A percentile compares a stretch with the other conserved stretches of the same genome.
Evolutionary conservation across 177 flowering plant genomes (phyloP).

Genomic region (Viscum album): DNA sequence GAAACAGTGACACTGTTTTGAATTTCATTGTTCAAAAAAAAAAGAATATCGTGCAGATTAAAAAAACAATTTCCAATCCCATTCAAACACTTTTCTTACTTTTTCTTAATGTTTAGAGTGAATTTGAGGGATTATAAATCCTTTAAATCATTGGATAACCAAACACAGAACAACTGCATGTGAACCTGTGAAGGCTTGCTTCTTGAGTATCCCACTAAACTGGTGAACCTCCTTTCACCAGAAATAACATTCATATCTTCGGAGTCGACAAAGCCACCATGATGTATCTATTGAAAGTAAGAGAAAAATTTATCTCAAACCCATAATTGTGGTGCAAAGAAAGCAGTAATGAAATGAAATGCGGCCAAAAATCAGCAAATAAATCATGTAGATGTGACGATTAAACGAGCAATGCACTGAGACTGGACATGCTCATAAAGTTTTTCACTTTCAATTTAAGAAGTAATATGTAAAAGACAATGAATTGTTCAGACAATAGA

Average conservation of each 20-base stretch:
- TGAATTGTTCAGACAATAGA: too few relatives aligned
- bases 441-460: neutral
- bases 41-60: too few relatives aligned
- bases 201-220: constrained; percentile 64
- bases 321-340: neutral
- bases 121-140: neutral
- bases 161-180: constrained; percentile 6
- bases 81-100: neutral
- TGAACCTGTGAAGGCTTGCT: constrained; percentile 99
- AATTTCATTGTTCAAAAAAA: too few relatives aligned
- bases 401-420: too few relatives aligned
- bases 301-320: neutral
- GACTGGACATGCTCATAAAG: neutral
- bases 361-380: too few relatives aligned
- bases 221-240: constrained; percentile 67
- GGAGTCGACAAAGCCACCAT: constrained; percentile 79
- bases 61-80: too few relatives aligned
- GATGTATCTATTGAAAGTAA: constrained; percentile 57
- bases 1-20: constrained; percentile 6
- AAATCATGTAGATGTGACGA: too few relatives aligned
- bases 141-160: neutral
- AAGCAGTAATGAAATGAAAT: neutral
- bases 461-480: neutral
- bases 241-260: constrained; percentile 85
- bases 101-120: neutral